Percentiles rank a stretch among this genome's conserved stretches.
Conservation (phyloP, 139 green algal species). For the Pseudopediastrum boryanum region DNA sequence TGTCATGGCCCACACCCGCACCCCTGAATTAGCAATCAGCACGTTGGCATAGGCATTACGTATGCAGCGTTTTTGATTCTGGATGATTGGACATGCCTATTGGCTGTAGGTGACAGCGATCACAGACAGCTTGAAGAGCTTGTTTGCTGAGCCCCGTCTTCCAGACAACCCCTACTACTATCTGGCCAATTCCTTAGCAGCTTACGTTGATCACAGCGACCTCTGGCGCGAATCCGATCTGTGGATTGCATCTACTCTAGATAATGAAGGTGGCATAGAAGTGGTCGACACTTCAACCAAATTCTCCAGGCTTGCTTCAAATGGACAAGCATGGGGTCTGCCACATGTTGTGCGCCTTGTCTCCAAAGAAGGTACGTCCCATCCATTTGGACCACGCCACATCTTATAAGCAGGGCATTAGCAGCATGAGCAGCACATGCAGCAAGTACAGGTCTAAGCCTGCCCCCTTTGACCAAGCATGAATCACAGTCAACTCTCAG, state of each 20-base stretch:
- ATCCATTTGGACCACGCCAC: background rate
- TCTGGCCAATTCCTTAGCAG: slow-evolving; percentile 49
- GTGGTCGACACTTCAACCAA: slow-evolving; percentile 40
- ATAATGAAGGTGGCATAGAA: slow-evolving; percentile 47
- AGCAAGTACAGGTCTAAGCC: background rate
- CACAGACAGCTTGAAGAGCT: slow-evolving; percentile 41
- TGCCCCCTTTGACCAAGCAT: too few relatives aligned
- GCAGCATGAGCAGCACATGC: background rate
- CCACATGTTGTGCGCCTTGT: slow-evolving; percentile 58
- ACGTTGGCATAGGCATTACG: background rate
- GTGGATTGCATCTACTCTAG: slow-evolving; percentile 10
- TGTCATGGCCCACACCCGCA: too few relatives aligned
- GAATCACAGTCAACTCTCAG: too few relatives aligned
- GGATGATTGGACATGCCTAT: background rate
- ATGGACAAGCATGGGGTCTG: slow-evolving; percentile 43
- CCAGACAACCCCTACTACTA: slow-evolving; percentile 60
- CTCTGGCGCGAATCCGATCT: slow-evolving; percentile 38
- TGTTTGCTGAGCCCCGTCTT: slow-evolving; percentile 53
- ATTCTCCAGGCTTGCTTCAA: slow-evolving; percentile 46
- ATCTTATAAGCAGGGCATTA: background rate
- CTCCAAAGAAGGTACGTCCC: slow-evolving; percentile 45
- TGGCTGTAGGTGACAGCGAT: slow-evolving; percentile 43
- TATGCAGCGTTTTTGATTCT: background rate
- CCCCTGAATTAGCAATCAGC: background rate
- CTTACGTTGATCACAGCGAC: slow-evolving; percentile 44